Conservation (phyloP, 208 protist species). For the Trypanosoma vivax region DNA sequence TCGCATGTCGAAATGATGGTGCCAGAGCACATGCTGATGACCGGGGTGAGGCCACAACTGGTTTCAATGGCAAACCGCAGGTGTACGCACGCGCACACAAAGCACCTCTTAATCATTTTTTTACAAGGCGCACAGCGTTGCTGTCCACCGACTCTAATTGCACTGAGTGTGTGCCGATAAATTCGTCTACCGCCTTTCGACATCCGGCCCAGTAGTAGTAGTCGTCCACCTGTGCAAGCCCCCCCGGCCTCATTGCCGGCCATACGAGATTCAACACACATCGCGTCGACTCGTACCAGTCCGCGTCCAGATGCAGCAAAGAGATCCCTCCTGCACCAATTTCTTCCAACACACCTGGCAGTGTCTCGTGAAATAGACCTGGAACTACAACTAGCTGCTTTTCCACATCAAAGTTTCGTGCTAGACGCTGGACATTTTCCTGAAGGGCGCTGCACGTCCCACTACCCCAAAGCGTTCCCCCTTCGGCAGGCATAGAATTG, state of each 20-base stretch:
- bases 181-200: slow-evolving; percentile 56
- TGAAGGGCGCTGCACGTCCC: slow-evolving; percentile 51
- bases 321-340: slow-evolving; percentile 24
- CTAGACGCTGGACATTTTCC: slow-evolving; percentile 34
- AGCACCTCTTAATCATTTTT: too few species aligned
- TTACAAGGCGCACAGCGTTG: slow-evolving; percentile 59
- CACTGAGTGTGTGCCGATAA: slow-evolving; percentile 8
- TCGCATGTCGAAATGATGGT: too few species aligned
- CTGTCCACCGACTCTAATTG: slow-evolving; percentile 33
- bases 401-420: slow-evolving; percentile 52
- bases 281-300: slow-evolving; percentile 76
- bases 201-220: slow-evolving; percentile 79
- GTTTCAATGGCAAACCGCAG: too few species aligned
- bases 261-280: slow-evolving; percentile 33
- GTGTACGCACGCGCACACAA: too few species aligned
- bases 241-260: slow-evolving; percentile 23
- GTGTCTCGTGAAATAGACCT: slow-evolving; percentile 44
- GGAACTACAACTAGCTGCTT: slow-evolving; percentile 37
- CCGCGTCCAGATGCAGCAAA: slow-evolving; percentile 65
- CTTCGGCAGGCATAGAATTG: slow-evolving; percentile 3
- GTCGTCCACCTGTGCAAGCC: slow-evolving; percentile 73
- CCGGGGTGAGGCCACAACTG: too few species aligned
- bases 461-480: slow-evolving; percentile 41
- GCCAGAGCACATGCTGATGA: too few species aligned
- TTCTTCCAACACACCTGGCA: slow-evolving; percentile 35